Conservation (phyloP, 139 green algal genomes). For the Gonium pectorale region DNA sequence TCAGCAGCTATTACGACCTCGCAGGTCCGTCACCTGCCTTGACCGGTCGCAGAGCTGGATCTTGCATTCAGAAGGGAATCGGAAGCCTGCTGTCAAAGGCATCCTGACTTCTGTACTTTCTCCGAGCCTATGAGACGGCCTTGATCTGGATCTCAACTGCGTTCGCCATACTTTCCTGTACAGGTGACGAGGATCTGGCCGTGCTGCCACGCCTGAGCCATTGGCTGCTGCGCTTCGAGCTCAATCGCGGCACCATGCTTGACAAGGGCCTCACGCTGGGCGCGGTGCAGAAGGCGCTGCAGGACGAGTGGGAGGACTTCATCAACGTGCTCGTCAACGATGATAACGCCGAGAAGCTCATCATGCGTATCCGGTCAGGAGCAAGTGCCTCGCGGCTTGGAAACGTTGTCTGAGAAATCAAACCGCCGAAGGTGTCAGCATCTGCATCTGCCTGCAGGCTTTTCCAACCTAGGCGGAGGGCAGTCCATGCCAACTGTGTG, state of each 20-base stretch:
- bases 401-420: no score
- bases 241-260: conserved; percentile 79
- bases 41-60: no score
- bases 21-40: conserved; percentile 61
- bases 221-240: conserved; percentile 97
- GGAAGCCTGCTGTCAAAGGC: no score
- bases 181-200: conserved; percentile 82
- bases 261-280: conserved; percentile 44
- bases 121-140: no score
- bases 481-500: no score
- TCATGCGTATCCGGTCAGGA: conserved; percentile 79
- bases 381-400: no score
- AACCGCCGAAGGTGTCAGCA: no score
- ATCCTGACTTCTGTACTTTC: no score
- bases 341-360: conserved; percentile 95
- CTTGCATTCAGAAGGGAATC: no score
- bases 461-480: no score
- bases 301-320: conserved; percentile 91
- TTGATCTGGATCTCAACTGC: no score
- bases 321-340: conserved; percentile 95
- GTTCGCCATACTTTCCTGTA: not conserved
- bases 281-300: conserved; percentile 72
- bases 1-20: conserved; percentile 90
- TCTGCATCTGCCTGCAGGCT: no score
- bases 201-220: conserved; percentile 81